A percentile compares a stretch with the other conserved stretches of the same genome.
Evolutionary conservation across 106 monocot genomes (phyloP).

Genomic region (Phalaenopsis equestris): DNA sequence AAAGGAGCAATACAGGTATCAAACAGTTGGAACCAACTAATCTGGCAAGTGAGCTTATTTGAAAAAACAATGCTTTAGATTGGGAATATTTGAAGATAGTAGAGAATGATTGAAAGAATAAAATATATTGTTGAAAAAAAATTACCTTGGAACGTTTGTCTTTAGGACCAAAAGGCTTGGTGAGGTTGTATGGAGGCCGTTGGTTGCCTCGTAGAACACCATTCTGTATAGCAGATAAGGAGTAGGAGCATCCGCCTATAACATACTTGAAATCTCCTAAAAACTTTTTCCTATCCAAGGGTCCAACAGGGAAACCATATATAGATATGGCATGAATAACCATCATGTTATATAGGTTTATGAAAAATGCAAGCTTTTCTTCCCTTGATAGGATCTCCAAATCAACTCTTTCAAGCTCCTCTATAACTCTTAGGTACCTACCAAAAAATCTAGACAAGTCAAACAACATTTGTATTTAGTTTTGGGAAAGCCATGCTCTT

Average conservation of each 20-base stretch:
- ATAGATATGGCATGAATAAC: conserved; percentile 71
- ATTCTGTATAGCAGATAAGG: conserved; percentile 88
- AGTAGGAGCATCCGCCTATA: conserved; percentile 69
- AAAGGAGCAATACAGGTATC: too few species aligned
- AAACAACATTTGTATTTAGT: background rate
- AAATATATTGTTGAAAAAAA: background rate
- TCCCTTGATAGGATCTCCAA: conserved; percentile 59
- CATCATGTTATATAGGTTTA: conserved; percentile 96
- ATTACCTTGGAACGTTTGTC: conserved; percentile 60
- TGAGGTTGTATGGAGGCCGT: conserved; percentile 81
- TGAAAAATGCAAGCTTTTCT: conserved; percentile 90
- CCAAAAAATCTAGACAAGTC: background rate
- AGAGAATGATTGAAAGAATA: too few species aligned
- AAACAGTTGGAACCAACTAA: too few species aligned
- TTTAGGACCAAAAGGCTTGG: conserved; percentile 76
- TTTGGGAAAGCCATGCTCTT: too few species aligned
- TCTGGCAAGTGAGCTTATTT: too few species aligned
- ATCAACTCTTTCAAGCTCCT: conserved; percentile 89
- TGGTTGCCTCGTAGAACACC: conserved; percentile 80
- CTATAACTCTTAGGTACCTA: conserved; percentile 71
- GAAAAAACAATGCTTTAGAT: too few species aligned
- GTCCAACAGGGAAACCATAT: conserved; percentile 54
- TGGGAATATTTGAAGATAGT: too few species aligned
- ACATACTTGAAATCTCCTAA: conserved; percentile 89
- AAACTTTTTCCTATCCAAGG: conserved; percentile 66